Conservation (phyloP, 164 flowering plant species). For the Chimonanthus salicifolius region DNA sequence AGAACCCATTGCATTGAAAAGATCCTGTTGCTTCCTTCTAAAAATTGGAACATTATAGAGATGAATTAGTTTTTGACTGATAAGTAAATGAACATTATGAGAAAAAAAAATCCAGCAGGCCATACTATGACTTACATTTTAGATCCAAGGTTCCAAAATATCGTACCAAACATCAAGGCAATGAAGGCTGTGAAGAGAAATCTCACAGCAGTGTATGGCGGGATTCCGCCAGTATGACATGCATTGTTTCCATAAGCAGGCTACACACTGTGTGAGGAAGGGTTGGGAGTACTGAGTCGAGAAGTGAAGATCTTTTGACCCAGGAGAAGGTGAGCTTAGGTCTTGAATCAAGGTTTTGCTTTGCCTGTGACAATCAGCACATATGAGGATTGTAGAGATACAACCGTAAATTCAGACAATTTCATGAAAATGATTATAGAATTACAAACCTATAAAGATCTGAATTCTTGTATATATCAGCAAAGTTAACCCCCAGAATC, state of each 20-base stretch:
- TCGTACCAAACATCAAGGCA: conserved; percentile 38
- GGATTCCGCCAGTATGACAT: conserved; percentile 55
- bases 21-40: conserved; percentile 32
- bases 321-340: conserved; percentile 36
- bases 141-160: conserved; percentile 19
- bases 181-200: conserved; percentile 40
- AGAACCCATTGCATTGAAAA: conserved; percentile 58
- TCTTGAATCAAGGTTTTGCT: conserved; percentile 42
- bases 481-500: conserved; percentile 24
- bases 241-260: conserved; percentile 54
- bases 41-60: neutral
- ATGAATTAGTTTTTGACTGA: neutral
- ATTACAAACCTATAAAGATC: conserved; percentile 25
- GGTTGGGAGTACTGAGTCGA: conserved; percentile 39
- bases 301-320: conserved; percentile 41
- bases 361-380: conserved; percentile 28
- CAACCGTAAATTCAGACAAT: too few relatives aligned
- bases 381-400: neutral
- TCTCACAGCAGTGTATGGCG: conserved; percentile 47
- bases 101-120: neutral
- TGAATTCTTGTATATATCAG: conserved; percentile 31
- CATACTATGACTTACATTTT: conserved; percentile 15
- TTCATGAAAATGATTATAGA: neutral
- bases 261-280: conserved; percentile 40
- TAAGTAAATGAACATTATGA: neutral